Percentiles rank a stretch among this genome's conserved stretches.
Conservation (phyloP, 371 early-diverging fungal species). For the Ordospora pajunii region DNA sequence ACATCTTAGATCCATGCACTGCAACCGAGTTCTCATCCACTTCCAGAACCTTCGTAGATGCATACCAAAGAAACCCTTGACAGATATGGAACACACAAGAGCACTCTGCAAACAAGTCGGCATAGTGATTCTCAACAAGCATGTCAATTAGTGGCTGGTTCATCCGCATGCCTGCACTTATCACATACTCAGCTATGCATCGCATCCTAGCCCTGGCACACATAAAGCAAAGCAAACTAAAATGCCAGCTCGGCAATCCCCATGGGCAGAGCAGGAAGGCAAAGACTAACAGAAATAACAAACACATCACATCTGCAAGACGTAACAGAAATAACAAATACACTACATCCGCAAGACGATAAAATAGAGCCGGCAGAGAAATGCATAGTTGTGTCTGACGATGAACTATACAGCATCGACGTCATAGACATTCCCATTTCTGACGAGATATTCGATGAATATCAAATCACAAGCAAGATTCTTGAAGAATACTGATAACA, state of each 20-base stretch:
- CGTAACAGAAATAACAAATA: slow-evolving; percentile 3
- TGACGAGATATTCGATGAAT: not conserved
- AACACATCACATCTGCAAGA: not conserved
- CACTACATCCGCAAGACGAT: not conserved
- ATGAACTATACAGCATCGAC: not conserved
- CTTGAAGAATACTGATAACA: too few species aligned
- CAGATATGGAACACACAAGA: not conserved
- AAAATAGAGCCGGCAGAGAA: not conserved
- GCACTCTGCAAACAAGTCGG: not conserved
- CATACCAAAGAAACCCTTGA: not conserved
- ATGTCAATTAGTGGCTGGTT: not conserved
- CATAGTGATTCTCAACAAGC: not conserved
- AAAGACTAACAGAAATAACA: not conserved
- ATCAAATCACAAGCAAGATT: not conserved
- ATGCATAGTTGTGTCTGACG: not conserved
- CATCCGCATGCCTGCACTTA: not conserved
- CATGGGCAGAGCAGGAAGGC: not conserved
- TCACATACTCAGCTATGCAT: not conserved
- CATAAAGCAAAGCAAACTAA: not conserved
- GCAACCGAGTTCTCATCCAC: not conserved
- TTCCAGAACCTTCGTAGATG: not conserved
- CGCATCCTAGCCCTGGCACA: not conserved
- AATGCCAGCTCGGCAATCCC: not conserved
- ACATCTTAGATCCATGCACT: not conserved
- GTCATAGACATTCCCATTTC: not conserved